Base-by-base conservation (phyloP, 352 stramenopile genomes). In the Phytophthora sojae region DNA sequence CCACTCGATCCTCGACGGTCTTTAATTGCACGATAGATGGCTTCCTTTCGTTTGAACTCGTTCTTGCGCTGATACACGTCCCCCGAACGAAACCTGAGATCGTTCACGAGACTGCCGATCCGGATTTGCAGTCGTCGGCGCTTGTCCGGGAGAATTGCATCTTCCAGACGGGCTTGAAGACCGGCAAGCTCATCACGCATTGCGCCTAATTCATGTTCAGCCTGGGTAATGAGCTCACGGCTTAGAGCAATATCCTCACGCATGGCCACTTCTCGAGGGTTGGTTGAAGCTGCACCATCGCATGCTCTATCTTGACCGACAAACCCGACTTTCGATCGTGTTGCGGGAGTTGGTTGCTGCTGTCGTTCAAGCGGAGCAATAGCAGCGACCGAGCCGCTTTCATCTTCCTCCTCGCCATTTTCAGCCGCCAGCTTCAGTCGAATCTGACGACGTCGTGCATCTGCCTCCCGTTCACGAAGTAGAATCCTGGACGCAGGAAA, bases 21-120 rank as follows among this genome's bases (percentile, higher is more conserved):
- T 71, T 56, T 76, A 3, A 42, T 60, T 6, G 32, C 42, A 5
- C 67, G 80, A 25, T 67, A 82, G n/a, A 81, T 79, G 14, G 74
- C 68, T 53, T 88, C 81, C 39, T 90, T 90, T 26, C 81, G 80
- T 32, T 82, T 85, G 14, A 95, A 72, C 52, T 94, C 85, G 67
- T 95, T 94, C 61, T 78, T 81, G 17, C 88, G 83, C 63, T 94
- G 86, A 56, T 87, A 95, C 17, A 93, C 54, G 35, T 93, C 86
- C 9, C 85, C 88, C 0, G 82, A 85, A 15, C 82, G 80, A 23
- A 85, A 83, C 64, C 91, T 88, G 60, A 94, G 71, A 4, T 89
- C 69, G 42, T 93, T 91, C 21, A 73, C 79, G 12, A 91, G 70
- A 30, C 53, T 69, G 2, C 81, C 82, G 23, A 88, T 73, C 25